Conservation (phyloP, 129 eudicot species). For the Heracleum sosnowskyi region DNA sequence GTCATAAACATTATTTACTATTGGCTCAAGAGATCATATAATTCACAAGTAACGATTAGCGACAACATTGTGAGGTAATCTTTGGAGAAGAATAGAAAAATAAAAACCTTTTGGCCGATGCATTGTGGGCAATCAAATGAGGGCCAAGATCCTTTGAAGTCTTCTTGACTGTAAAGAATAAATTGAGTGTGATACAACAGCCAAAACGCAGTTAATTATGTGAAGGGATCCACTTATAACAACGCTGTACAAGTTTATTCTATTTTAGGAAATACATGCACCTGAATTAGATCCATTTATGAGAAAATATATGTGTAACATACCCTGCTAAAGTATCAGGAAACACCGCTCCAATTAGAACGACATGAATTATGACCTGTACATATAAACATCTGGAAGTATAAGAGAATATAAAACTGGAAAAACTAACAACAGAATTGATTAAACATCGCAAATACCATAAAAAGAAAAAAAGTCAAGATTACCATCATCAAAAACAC, state of each 20-base stretch:
- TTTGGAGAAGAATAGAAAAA: neutral
- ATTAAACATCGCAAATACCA: neutral
- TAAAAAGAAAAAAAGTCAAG: neutral
- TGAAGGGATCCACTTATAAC: neutral
- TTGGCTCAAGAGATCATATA: neutral
- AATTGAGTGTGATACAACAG: neutral
- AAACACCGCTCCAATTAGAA: constrained; percentile 22
- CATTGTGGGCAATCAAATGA: constrained; percentile 44
- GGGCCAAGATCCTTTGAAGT: constrained; percentile 24
- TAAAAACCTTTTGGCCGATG: constrained; percentile 31
- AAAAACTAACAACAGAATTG: neutral
- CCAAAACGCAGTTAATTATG: neutral
- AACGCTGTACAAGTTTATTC: neutral
- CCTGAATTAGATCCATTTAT: neutral
- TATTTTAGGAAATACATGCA: neutral
- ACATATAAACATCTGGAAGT: constrained; percentile 7
- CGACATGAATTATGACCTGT: constrained; percentile 27
- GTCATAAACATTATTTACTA: neutral
- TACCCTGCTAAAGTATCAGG: constrained; percentile 24
- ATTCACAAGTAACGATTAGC: neutral
- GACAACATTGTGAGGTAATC: neutral
- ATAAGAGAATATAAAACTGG: neutral
- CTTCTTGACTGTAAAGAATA: constrained; percentile 23
- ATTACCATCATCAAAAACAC: neutral
- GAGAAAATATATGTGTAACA: constrained; percentile 1